Percentiles rank a stretch among this genome's conserved stretches.
Conservation (phyloP, 495 filamentous ascomycete species). For the Annulohypoxylon stygium region DNA sequence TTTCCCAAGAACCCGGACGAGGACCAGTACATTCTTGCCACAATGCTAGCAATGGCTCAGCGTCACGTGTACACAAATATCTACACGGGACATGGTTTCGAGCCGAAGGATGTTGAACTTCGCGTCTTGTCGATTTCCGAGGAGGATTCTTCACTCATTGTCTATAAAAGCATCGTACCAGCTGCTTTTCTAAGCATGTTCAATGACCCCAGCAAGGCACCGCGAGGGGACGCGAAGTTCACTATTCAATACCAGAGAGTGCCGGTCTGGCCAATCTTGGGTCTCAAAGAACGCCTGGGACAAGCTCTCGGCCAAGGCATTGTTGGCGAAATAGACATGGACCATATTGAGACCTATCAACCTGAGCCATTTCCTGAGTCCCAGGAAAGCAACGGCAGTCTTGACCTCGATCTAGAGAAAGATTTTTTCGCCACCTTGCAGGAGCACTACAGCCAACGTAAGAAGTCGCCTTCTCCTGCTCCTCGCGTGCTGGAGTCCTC, state of each 20-base stretch:
- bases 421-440: neutral
- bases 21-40: slow-evolving; percentile 58
- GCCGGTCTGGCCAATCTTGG: slow-evolving; percentile 60
- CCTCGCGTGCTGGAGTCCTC: neutral
- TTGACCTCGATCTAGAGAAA: neutral
- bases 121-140: slow-evolving; percentile 58
- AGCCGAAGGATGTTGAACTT: slow-evolving; percentile 55
- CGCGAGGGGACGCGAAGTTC: slow-evolving; percentile 38
- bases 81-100: slow-evolving; percentile 27
- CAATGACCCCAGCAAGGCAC: slow-evolving; percentile 52
- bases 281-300: slow-evolving; percentile 62
- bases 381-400: neutral
- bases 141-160: slow-evolving; percentile 54
- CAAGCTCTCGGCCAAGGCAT: slow-evolving; percentile 59
- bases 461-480: neutral
- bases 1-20: slow-evolving; percentile 56
- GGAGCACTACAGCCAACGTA: neutral
- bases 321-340: slow-evolving; percentile 53
- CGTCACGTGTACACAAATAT: slow-evolving; percentile 54
- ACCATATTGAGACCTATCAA: slow-evolving; percentile 55
- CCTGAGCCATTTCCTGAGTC: slow-evolving; percentile 1
- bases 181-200: slow-evolving; percentile 56
- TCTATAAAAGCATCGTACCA: slow-evolving; percentile 60
- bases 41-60: slow-evolving; percentile 62
- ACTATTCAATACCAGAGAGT: slow-evolving; percentile 56